Evolutionary conservation across 805 yeast species (phyloP), one percentile per base, ranked within the genome.

Genomic region (Wickerhamiella vanderwaltii): DNA sequence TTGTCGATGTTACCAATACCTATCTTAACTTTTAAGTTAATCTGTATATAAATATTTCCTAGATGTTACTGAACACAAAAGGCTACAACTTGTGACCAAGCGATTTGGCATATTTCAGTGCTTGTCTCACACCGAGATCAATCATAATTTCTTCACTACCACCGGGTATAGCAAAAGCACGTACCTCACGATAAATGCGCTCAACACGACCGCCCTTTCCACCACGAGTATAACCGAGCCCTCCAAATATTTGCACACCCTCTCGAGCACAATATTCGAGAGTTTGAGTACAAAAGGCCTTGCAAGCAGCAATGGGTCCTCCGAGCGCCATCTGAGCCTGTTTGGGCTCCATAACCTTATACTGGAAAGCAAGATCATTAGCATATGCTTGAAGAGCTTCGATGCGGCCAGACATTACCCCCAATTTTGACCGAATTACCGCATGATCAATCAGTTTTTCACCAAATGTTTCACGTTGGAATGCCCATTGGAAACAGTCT

Each of bases 1-100:
- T 88, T 56, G 86, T 85, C 29, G 97, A 91, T 62, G 78, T 91
- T 57, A 79, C 93, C 62, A 83, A 81, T 66, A 77, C 84, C 31
- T 91, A 88, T 67, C 86, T 85, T 40, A 57, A 58, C 33, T 59
- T 53, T 47, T 60, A 61, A 35, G 26, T 23, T 23, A 23, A 23
- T 7, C 11, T 23, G n/a, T 30, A 23, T 22, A 38, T 19, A 19
- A 9, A 24, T 30, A n/a, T 4, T 16, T 15, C 9, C 11, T 13
- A 19, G 19, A 5, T 29, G 18, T 16, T 12, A 16, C 32, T 4
- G 16, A n/a, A 7, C 29, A 29, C 32, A n/a, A n/a, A n/a, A n/a
- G n/a, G n/a, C n/a, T n/a, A n/a, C 11, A 35, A 30, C 22, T 35
- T 35, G 9, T 22, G 22, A 6, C 39, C 39, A 13, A 35, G 30